Percentiles rank a stretch among this genome's conserved stretches.
Conservation (phyloP, 768 basidiomycete genomes). For the Cubamyces sp. region DNA sequence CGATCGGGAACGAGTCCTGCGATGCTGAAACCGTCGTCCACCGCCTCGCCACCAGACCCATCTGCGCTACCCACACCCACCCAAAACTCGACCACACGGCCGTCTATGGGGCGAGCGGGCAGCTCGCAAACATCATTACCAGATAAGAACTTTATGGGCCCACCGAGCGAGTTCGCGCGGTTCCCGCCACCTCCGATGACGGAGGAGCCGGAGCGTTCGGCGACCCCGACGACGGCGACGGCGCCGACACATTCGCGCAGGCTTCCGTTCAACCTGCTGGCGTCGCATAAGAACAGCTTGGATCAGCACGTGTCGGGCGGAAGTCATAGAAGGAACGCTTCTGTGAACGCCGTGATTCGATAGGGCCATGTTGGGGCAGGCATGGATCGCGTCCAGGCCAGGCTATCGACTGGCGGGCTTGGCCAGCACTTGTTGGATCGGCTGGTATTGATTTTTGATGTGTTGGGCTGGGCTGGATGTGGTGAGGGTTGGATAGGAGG, state of each 20-base stretch:
- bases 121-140: conserved; percentile 34
- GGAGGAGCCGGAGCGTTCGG: conserved; percentile 41
- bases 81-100: conserved; percentile 36
- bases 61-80: conserved; percentile 38
- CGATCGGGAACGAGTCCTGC: conserved; percentile 73
- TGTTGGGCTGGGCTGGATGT: neutral
- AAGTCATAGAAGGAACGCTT: conserved; percentile 49
- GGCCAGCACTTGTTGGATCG: neutral
- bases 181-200: conserved; percentile 67
- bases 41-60: conserved; percentile 38
- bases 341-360: conserved; percentile 34
- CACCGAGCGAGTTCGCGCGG: conserved; percentile 69
- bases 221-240: conserved; percentile 49
- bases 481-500: neutral
- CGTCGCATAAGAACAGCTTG: conserved; percentile 39
- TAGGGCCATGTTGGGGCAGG: conserved; percentile 10
- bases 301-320: conserved; percentile 37
- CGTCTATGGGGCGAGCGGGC: conserved; percentile 52
- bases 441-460: neutral
- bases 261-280: conserved; percentile 69
- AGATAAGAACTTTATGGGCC: conserved; percentile 54
- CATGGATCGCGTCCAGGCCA: neutral
- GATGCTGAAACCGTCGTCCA: conserved; percentile 45
- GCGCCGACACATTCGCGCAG: conserved; percentile 46
- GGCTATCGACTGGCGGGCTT: neutral